Evolutionary conservation across 495 filamentous ascomycete species (phyloP), one percentile per base, ranked within the genome.

Genomic region (Penicillium malachiteum): DNA sequence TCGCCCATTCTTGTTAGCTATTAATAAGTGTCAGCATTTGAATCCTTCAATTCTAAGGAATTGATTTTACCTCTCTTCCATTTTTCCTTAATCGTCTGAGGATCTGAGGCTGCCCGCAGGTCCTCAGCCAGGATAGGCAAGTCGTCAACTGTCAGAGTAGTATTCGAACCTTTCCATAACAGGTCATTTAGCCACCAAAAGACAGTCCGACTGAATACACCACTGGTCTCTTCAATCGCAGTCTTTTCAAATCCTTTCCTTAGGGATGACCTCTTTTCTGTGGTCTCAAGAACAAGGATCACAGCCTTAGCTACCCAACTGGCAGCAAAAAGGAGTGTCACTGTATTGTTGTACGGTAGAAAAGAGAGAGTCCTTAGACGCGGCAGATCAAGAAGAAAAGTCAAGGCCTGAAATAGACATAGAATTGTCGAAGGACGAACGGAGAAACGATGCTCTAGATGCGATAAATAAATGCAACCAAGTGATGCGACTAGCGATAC

Each of bases 101-200:
- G 70, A 31, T 74, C 59, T 0, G 41, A 43, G 52, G 75, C 68
- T 14, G 63, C 59, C 31, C 38, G 60, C 33, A 84, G 55, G 47
- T 54, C 53, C 51, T 76, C 57, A 46, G 79, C 68, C 7, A 82
- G 57, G 1, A 53, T 55, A 18, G 65, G 76, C 6, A 86, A 50
- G 30, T 75, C 73, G 5, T 74, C 63, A 12, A 69, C 57, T 2
- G 68, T 60, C 2, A 87, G 64, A 8, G 72, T 61, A 30, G 58
- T 70, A 9, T 52, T 68, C 37, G 77, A 80, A 0, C 83, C 83
- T 12, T 58, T 55, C 14, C 50, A 55, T 18, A 87, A 73, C 6
- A 86, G 53, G 18, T 31, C 48, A 56, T 81, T 83, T 33, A 85
- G 65, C 83, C 84, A 87, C 54, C 66, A 79, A 63, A 82, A 84